Evolutionary conservation across 306 rosid genomes (phyloP).

Genomic region (Herpetospermum pedunculosum): DNA sequence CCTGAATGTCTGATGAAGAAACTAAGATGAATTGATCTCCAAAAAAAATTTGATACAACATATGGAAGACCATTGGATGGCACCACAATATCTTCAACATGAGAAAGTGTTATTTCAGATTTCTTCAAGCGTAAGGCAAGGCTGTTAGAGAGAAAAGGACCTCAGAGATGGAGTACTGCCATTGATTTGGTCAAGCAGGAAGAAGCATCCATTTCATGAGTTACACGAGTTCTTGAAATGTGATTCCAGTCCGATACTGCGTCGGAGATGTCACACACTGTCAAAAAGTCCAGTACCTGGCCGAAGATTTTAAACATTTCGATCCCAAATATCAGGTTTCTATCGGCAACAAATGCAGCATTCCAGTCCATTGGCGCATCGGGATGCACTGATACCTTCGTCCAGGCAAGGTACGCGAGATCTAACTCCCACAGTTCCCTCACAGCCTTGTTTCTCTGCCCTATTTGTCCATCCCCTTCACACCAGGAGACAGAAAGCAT

Average conservation of each 20-base stretch:
- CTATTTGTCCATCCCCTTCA: slow-evolving; percentile 96
- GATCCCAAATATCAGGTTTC: slow-evolving; percentile 73
- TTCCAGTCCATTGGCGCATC: slow-evolving; percentile 99
- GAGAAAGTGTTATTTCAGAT: slow-evolving; percentile 8
- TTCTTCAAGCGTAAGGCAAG: slow-evolving; percentile 4
- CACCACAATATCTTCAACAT: slow-evolving; percentile 11
- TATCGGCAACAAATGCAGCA: slow-evolving; percentile 65
- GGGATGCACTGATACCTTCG: slow-evolving; percentile 82
- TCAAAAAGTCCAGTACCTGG: slow-evolving; percentile 84
- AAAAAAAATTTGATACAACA: neutral
- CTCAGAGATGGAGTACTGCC: slow-evolving; percentile 72
- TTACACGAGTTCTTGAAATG: slow-evolving; percentile 66
- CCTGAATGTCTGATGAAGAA: slow-evolving; percentile 7
- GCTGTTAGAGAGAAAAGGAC: slow-evolving; percentile 1
- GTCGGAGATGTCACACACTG: slow-evolving; percentile 67
- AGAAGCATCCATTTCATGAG: slow-evolving; percentile 87
- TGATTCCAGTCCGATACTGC: slow-evolving; percentile 54
- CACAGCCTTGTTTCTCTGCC: slow-evolving; percentile 88
- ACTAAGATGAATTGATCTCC: slow-evolving; percentile 1
- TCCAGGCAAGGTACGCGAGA: slow-evolving; percentile 72
- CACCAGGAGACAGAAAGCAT: slow-evolving; percentile 95
- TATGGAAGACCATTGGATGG: neutral
- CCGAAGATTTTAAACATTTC: slow-evolving; percentile 99
- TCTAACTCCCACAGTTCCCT: slow-evolving; percentile 93
- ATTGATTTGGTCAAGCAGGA: slow-evolving; percentile 80